Conservation (phyloP, 768 basidiomycete species). For the Agaricus blazei region DNA sequence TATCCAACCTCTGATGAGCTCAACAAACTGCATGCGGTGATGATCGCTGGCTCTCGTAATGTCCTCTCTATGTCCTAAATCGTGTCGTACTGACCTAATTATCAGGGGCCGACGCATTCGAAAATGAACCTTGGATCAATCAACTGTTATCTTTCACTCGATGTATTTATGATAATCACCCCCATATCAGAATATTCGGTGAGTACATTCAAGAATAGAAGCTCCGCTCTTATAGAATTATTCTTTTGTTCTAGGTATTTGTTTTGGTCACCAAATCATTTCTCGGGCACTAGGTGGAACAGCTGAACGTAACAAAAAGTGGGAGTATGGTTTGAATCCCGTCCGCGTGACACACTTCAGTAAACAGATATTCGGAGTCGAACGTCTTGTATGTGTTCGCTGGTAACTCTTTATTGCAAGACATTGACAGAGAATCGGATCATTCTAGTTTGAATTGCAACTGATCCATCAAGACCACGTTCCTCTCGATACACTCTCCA, state of each 20-base stretch:
- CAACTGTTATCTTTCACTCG: conserved; percentile 56
- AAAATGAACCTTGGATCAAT: conserved; percentile 72
- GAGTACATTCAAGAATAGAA: not conserved
- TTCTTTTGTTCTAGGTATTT: conserved; percentile 69
- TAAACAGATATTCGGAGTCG: conserved; percentile 57
- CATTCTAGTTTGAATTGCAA: conserved; percentile 53
- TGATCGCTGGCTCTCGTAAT: too few relatives aligned
- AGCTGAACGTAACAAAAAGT: conserved; percentile 53
- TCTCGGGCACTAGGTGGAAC: conserved; percentile 70
- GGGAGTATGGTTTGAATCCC: conserved; percentile 79
- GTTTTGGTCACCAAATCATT: conserved; percentile 82
- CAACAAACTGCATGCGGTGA: too few relatives aligned
- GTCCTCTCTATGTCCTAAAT: too few relatives aligned
- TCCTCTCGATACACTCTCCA: conserved; percentile 31
- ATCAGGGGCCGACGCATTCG: conserved; percentile 44
- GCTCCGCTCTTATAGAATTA: not conserved
- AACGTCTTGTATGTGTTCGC: conserved; percentile 23
- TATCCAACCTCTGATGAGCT: too few relatives aligned
- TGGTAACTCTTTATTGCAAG: not conserved
- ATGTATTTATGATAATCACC: conserved; percentile 42
- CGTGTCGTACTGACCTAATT: too few relatives aligned
- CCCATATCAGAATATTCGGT: conserved; percentile 72
- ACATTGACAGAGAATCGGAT: not conserved
- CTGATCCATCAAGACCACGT: conserved; percentile 91
- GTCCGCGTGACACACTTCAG: conserved; percentile 66